phyloP scores from a whole-genome alignment of 2,329 filamentous ascomycete species.

The Sporothrix protearum region DNA sequence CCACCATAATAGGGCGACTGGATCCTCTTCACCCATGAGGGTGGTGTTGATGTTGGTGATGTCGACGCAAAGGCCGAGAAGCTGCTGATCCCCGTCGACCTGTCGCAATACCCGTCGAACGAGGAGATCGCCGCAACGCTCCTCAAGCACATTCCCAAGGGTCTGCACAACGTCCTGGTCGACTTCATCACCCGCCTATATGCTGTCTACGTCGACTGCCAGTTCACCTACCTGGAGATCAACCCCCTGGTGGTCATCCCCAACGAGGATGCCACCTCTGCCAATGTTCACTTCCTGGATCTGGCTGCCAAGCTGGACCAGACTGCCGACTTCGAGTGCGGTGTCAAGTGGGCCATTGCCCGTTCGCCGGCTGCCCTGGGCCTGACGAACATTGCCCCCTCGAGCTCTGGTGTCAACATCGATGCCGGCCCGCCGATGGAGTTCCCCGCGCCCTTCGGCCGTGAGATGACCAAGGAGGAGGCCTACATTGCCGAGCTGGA shows the following conservation, averaged over 20 bases:
- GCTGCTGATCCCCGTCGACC: conserved; percentile 93
- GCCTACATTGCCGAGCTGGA: conserved; percentile 98
- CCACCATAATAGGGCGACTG: conserved; percentile 75
- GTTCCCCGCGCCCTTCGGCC: conserved; percentile 97
- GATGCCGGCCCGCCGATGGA: conserved; percentile 98
- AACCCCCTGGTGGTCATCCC: conserved; percentile 98
- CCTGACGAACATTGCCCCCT: conserved; percentile 62
- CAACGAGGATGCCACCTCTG: conserved; percentile 86
- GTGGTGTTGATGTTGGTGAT: conserved; percentile 98
- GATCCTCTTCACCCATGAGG: conserved; percentile 99
- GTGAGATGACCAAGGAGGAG: conserved; percentile 98
- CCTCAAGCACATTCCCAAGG: conserved; percentile 88
- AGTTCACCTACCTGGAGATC: conserved; percentile 99
- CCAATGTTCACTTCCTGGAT: conserved; percentile 96
- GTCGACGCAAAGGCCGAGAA: conserved; percentile 99
- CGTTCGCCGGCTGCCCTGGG: conserved; percentile 86
- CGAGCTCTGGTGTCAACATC: conserved; percentile 68
- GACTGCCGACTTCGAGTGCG: conserved; percentile 98
- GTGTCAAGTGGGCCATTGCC: conserved; percentile 97
- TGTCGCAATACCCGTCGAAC: conserved; percentile 92
- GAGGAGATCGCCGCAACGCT: conserved; percentile 81
- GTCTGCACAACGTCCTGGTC: conserved; percentile 95
- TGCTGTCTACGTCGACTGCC: conserved; percentile 98
- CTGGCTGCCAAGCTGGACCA: conserved; percentile 98
- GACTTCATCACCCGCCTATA: conserved; percentile 99